phyloP scores from a whole-genome alignment of 2,329 filamentous ascomycete genomes.

The Phialocephala subalpina region DNA sequence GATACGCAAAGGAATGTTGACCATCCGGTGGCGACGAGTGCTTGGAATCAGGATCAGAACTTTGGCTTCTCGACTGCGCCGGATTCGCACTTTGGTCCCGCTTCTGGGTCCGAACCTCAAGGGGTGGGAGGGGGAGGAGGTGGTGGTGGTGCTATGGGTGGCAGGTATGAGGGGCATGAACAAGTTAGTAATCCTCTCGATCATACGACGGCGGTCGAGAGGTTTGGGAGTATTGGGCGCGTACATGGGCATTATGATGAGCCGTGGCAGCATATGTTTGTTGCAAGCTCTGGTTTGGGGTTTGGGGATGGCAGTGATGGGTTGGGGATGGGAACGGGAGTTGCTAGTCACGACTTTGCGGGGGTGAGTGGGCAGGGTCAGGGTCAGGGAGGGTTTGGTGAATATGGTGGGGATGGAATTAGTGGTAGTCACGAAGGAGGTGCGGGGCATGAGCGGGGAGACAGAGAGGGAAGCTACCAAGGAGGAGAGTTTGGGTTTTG shows the following conservation, averaged over 20 bases:
- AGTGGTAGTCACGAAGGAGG: background rate
- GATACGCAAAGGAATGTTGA: background rate
- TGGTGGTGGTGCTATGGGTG: background rate
- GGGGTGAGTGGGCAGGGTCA: too few relatives aligned
- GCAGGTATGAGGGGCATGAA: conserved; percentile 4
- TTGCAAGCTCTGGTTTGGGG: background rate
- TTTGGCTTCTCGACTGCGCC: background rate
- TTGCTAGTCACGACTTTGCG: background rate
- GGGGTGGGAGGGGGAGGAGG: too few relatives aligned
- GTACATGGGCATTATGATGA: conserved; percentile 39
- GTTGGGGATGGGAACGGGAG: background rate
- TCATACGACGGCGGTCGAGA: conserved; percentile 23
- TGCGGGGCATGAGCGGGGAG: background rate
- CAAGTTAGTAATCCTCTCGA: conserved; percentile 28
- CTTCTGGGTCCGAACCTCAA: background rate
- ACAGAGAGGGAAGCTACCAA: background rate
- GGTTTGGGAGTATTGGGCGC: conserved; percentile 29
- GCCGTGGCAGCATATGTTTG: conserved; percentile 30
- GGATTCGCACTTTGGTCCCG: background rate
- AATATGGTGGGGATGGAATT: background rate
- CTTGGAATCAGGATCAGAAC: conserved; percentile 7
- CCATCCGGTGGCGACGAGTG: background rate
- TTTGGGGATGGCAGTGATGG: background rate
- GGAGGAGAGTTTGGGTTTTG: background rate
- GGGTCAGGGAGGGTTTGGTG: too few relatives aligned